Conservation (phyloP, 177 flowering plant species). For the Vitis hybrid region DNA sequence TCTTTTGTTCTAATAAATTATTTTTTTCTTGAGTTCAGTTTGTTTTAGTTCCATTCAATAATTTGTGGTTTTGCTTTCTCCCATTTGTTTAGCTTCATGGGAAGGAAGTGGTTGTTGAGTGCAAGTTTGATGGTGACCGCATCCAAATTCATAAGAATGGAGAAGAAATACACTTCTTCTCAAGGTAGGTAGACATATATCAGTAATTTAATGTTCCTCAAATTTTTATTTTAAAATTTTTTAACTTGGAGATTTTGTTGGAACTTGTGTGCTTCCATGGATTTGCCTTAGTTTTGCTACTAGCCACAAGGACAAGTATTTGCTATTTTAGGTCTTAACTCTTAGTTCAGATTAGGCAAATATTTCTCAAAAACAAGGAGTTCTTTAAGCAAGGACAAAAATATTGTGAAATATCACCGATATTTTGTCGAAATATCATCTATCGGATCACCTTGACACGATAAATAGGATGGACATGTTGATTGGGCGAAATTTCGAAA, state of each 20-base stretch:
- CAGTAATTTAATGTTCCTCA: not conserved
- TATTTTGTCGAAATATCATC: no score
- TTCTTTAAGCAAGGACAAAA: no score
- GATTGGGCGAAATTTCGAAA: no score
- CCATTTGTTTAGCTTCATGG: slow-evolving; percentile 70
- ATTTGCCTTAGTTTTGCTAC: no score
- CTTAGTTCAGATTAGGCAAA: no score
- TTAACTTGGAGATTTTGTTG: not conserved
- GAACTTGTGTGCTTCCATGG: no score
- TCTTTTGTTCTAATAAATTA: not conserved
- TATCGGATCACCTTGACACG: no score
- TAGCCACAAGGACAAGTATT: no score
- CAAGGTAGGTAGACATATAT: slow-evolving; percentile 45
- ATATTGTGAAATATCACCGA: no score
- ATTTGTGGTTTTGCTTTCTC: not conserved
- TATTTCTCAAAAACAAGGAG: no score
- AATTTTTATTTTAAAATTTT: not conserved
- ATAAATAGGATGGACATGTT: no score
- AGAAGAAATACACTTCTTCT: slow-evolving; percentile 67
- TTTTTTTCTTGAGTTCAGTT: not conserved
- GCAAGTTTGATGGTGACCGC: slow-evolving; percentile 98
- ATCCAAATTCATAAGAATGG: slow-evolving; percentile 95
- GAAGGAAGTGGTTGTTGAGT: slow-evolving; percentile 86
- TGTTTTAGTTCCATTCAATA: not conserved
- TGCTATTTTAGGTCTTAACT: no score